Conservation (phyloP, 805 yeast genomes). For the Gaillardinia entomophila region DNA sequence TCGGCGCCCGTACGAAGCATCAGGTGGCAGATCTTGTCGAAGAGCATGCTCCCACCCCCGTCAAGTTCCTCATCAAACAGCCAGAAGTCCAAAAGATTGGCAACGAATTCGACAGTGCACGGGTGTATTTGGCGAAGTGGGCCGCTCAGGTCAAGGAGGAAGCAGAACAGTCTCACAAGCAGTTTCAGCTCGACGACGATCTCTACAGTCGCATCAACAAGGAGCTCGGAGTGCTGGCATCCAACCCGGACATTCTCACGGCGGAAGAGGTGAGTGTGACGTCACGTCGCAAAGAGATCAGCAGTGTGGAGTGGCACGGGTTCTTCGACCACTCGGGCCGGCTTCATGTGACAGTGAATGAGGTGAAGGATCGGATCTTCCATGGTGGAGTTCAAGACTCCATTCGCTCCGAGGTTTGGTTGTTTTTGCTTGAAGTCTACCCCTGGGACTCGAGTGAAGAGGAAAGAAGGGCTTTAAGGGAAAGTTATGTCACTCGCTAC, state of each 20-base stretch:
- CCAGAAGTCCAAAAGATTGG: conserved; percentile 80
- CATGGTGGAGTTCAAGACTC: conserved; percentile 75
- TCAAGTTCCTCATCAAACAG: conserved; percentile 55
- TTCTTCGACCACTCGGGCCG: conserved; percentile 79
- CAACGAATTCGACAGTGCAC: conserved; percentile 89
- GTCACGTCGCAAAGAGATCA: conserved; percentile 64
- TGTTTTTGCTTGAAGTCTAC: conserved; percentile 72
- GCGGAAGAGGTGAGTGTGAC: conserved; percentile 55
- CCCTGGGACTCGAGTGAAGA: conserved; percentile 80
- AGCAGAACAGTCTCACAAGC: conserved; percentile 57
- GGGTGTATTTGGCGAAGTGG: conserved; percentile 93
- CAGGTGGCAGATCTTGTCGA: conserved; percentile 61
- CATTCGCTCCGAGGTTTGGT: conserved; percentile 76
- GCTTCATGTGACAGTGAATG: conserved; percentile 64
- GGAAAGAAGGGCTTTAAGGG: conserved; percentile 57
- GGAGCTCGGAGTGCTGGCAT: conserved; percentile 46
- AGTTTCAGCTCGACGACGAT: conserved; percentile 51
- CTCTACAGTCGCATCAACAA: conserved; percentile 50
- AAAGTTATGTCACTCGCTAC: conserved; percentile 56
- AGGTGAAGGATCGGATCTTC: conserved; percentile 76
- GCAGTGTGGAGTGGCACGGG: conserved; percentile 72
- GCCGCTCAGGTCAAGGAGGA: conserved; percentile 91
- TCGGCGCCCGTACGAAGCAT: conserved; percentile 46
- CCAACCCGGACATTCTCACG: conserved; percentile 45
- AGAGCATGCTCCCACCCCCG: conserved; percentile 54